These are phyloP conservation scores for Tripterygium wilfordii DNA, from an alignment of 177 flowering plant species.

Conservation along the genomic window DNA sequence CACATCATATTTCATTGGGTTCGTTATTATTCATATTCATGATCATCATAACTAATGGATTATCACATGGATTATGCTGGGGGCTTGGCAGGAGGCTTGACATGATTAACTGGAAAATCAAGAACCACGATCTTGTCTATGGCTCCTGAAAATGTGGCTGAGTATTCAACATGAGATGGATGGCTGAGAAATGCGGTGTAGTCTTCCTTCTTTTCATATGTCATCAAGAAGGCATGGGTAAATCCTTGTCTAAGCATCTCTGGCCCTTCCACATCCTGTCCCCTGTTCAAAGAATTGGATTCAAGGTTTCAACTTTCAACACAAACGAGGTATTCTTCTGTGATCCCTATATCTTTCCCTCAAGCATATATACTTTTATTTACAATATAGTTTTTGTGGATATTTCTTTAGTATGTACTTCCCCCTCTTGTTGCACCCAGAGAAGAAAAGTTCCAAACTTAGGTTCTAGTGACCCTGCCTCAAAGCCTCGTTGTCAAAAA, in stretches of 20 bases:
- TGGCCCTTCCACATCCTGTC: constrained; percentile 54
- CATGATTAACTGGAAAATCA: constrained; percentile 51
- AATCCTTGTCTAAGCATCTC: constrained; percentile 77
- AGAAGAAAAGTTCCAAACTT: too few relatives aligned
- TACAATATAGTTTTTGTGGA: too few relatives aligned
- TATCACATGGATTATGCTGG: constrained; percentile 6
- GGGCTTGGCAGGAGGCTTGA: constrained; percentile 34
- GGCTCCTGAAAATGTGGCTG: constrained; percentile 49
- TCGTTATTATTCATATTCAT: background rate
- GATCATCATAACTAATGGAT: too few relatives aligned
- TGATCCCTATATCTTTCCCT: too few relatives aligned
- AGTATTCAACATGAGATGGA: constrained; percentile 61
- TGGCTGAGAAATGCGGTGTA: constrained; percentile 38
- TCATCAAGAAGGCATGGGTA: constrained; percentile 64
- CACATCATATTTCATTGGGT: too few relatives aligned
- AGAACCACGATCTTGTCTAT: constrained; percentile 70
- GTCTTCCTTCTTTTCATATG: constrained; percentile 64
- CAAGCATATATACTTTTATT: background rate
- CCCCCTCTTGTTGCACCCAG: too few relatives aligned
- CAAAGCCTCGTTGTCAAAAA: too few relatives aligned
- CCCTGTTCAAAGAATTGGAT: constrained; percentile 38
- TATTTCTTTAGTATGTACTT: too few relatives aligned
- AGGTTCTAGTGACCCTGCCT: too few relatives aligned
- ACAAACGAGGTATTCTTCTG: too few relatives aligned
- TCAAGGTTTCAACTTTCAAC: background rate